phyloP scores from a whole-genome alignment of 768 basidiomycete species.

The Boletus sp. region DNA sequence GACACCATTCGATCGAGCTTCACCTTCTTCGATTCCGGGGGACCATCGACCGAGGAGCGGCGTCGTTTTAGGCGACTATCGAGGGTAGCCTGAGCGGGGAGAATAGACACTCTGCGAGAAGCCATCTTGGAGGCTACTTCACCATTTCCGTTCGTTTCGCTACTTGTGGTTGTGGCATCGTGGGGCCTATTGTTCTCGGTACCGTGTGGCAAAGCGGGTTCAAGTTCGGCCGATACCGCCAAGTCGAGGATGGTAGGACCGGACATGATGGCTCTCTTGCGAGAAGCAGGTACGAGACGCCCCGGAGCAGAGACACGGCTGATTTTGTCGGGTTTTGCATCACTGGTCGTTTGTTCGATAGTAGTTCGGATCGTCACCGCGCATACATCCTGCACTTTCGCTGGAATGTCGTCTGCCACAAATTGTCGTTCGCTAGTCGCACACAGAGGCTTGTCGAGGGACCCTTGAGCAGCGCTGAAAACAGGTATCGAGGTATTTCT shows the following conservation, averaged over 20 bases:
- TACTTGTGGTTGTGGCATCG: neutral
- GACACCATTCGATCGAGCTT: constrained; percentile 12
- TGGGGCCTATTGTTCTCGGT: neutral
- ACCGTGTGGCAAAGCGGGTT: neutral
- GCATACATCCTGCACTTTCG: constrained; percentile 10
- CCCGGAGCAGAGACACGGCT: neutral
- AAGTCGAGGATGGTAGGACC: constrained; percentile 1
- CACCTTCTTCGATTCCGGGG: constrained; percentile 14
- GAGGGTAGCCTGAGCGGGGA: neutral
- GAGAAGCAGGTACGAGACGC: neutral
- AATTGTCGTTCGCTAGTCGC: neutral
- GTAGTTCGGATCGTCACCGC: neutral
- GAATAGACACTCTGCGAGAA: neutral
- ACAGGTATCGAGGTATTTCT: neutral
- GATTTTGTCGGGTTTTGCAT: neutral
- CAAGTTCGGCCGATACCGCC: neutral
- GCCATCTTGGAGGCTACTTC: neutral
- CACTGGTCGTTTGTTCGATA: neutral
- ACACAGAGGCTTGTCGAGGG: neutral
- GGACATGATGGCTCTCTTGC: neutral
- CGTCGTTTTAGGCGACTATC: constrained; percentile 13
- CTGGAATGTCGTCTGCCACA: neutral
- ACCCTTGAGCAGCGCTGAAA: neutral
- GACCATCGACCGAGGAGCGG: constrained; percentile 1
- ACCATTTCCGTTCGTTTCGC: neutral